phyloP scores from a whole-genome alignment of 2,329 filamentous ascomycete species.

The Aschersonia sp. region DNA sequence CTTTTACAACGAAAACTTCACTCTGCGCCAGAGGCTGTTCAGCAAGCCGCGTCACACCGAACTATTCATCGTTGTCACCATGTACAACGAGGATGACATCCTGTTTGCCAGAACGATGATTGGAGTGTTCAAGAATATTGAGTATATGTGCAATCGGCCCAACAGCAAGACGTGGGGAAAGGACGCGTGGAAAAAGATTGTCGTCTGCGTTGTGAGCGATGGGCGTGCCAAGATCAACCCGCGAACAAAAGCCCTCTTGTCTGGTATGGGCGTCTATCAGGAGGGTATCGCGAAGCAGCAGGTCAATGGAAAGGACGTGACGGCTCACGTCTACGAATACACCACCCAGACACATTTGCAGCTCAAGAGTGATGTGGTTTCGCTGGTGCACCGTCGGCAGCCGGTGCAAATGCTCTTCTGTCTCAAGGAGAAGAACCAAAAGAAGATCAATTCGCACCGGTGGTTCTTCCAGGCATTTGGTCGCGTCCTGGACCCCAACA shows the following conservation, averaged over 20 bases:
- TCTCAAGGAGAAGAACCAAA: constrained; percentile 98
- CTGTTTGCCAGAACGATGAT: constrained; percentile 91
- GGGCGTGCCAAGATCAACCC: constrained; percentile 95
- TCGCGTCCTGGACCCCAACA: constrained; percentile 81
- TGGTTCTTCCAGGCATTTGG: constrained; percentile 99
- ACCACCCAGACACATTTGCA: constrained; percentile 75
- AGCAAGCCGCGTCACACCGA: constrained; percentile 87
- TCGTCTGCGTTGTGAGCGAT: constrained; percentile 93
- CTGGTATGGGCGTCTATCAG: constrained; percentile 91
- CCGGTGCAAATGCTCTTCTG: constrained; percentile 97
- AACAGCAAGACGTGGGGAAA: constrained; percentile 97
- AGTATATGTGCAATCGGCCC: constrained; percentile 89
- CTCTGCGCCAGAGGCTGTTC: constrained; percentile 79
- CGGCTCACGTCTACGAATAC: constrained; percentile 94
- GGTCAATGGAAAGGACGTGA: constrained; percentile 92
- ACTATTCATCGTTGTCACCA: constrained; percentile 90
- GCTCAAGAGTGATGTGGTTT: constrained; percentile 80
- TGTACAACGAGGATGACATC: constrained; percentile 99
- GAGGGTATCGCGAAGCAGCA: constrained; percentile 98
- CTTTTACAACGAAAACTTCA: constrained; percentile 83
- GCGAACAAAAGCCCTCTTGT: constrained; percentile 74
- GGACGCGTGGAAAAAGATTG: constrained; percentile 99
- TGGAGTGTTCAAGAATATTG: constrained; percentile 96
- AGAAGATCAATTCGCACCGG: constrained; percentile 98
- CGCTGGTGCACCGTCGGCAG: constrained; percentile 70